phyloP scores from a whole-genome alignment of 139 green algal species.

The Dunaliella sp. region DNA sequence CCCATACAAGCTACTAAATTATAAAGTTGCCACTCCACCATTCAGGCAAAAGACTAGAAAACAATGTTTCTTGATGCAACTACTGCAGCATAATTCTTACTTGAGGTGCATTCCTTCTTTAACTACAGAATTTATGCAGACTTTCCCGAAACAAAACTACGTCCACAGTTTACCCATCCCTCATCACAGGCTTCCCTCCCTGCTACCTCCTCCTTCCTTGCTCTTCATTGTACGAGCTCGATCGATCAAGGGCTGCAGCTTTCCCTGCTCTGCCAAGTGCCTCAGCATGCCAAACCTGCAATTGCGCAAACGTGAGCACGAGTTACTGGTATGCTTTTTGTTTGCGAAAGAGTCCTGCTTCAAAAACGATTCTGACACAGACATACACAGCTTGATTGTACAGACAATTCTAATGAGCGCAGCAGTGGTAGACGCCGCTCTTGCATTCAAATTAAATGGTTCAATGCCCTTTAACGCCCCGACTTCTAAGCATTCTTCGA shows the following conservation, averaged over 20 bases:
- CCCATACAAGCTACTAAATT: too few relatives aligned
- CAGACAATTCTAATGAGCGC: background rate
- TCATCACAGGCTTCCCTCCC: background rate
- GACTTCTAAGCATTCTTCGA: too few relatives aligned
- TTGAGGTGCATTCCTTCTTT: too few relatives aligned
- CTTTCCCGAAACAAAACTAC: background rate
- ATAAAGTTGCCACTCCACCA: too few relatives aligned
- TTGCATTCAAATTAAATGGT: background rate
- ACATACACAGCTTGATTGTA: background rate
- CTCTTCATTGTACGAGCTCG: conserved; percentile 31
- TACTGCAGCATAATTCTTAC: too few relatives aligned
- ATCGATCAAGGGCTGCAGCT: conserved; percentile 76
- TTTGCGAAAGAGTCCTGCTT: background rate
- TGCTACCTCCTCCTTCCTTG: background rate
- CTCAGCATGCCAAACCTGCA: conserved; percentile 77
- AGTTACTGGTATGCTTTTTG: background rate
- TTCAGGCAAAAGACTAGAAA: too few relatives aligned
- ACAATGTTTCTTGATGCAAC: too few relatives aligned
- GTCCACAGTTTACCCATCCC: background rate
- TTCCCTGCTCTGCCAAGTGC: conserved; percentile 75
- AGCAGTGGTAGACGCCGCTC: background rate
- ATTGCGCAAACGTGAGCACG: background rate
- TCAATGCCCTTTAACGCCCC: too few relatives aligned
- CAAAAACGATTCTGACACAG: background rate
- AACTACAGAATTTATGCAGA: too few relatives aligned